Base-by-base conservation (phyloP, 768 basidiomycete genomes). In the Lactarius tabidus region DNA sequence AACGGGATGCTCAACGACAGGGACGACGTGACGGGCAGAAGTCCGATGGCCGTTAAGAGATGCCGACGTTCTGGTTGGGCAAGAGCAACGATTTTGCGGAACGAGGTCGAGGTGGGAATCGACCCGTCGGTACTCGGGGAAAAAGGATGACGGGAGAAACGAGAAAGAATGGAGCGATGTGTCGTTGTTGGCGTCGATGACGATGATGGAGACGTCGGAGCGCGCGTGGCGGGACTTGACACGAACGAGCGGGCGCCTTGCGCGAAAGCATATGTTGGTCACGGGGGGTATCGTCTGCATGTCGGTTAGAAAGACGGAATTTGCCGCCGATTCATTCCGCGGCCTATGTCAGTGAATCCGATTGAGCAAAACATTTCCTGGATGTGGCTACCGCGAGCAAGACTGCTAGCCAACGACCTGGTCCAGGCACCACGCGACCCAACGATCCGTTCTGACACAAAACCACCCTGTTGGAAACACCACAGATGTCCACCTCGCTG, bases 1-100 rank as follows among this genome's bases (percentile, higher is more conserved):
- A 97, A 85, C 0, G 96, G 96, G 15, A 98, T 84, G 68, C 89
- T 90, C 87, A 98, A 90, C 4, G 93, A 91, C 26, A 99, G 91
- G 3, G 89, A 79, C 10, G 93, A 93, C 0, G 95, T 96, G n/a
- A 93, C 81, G 18, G 95, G 75, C 10, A 98, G 81, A 67, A 96
- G 77, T 0, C 89, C 90, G 54, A 95, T 79, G 9, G 95, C 95
- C 51, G 87, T 80, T 0, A 83, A 72, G 10, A 97, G 80, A 2
- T 90, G 86, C 68, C 85, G 91, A 71, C 80, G 81, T 77, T 98
- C 96, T 1, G 93, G 90, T 71, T 79, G 86, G 0, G 94, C 93
- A 45, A 98, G 84, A 1, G 86, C 77, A 14, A 89, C 70, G 39
- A 98, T 86, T 74, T 91, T 91, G 67, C 81, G 79, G 66, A 93